phyloP scores from a whole-genome alignment of 495 filamentous ascomycete species.

The Penicillium parvum region DNA sequence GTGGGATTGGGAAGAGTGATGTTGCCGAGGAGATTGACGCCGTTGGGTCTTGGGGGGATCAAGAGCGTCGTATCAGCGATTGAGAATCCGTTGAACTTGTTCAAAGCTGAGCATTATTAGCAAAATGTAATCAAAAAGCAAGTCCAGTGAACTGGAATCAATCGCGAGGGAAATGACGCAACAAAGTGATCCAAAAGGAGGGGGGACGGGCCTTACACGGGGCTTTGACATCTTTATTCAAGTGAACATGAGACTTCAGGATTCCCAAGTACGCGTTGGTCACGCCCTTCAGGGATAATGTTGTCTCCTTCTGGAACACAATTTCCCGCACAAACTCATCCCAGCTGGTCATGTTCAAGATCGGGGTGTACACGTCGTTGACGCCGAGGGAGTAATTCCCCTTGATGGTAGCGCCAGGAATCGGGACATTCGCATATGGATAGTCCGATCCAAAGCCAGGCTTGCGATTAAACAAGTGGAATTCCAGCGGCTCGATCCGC shows the following conservation, averaged over 20 bases:
- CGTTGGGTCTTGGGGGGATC: constrained; percentile 23
- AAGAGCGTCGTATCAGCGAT: constrained; percentile 26
- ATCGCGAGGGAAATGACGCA: no score
- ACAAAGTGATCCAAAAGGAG: background rate
- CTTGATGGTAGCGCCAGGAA: constrained; percentile 24
- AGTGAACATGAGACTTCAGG: constrained; percentile 25
- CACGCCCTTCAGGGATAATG: constrained; percentile 22
- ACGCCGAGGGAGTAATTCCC: constrained; percentile 34
- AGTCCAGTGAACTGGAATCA: no score
- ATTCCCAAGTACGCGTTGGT: constrained; percentile 31
- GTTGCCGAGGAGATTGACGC: constrained; percentile 35
- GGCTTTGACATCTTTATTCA: constrained; percentile 32
- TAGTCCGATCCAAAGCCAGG: constrained; percentile 17
- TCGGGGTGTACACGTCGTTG: constrained; percentile 16
- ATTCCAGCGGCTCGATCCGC: constrained; percentile 29
- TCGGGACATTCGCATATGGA: constrained; percentile 22
- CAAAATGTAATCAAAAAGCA: background rate
- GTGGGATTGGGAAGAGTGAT: constrained; percentile 35
- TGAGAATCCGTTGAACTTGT: constrained; percentile 28
- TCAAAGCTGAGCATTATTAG: constrained; percentile 19
- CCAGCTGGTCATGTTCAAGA: constrained; percentile 28
- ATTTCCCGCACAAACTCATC: constrained; percentile 26
- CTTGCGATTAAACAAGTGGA: constrained; percentile 28
- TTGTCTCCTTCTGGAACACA: constrained; percentile 24
- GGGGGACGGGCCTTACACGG: no score